A percentile compares a stretch with the other conserved stretches of the same genome.
Evolutionary conservation across 805 yeast species (phyloP).

Genomic region (Suhomyces sp.): DNA sequence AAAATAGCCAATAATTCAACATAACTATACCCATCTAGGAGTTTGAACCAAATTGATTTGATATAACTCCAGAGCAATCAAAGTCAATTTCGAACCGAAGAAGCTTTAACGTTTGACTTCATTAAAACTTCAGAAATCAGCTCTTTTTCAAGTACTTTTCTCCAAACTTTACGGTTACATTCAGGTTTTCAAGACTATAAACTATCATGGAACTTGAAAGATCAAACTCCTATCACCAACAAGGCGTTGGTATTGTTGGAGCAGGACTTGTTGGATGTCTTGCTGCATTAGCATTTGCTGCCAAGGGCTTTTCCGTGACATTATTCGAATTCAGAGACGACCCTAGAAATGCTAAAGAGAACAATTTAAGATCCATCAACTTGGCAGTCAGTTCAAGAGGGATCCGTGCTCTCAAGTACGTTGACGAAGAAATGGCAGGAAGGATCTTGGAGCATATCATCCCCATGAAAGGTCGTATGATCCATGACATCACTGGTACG

Average conservation of each 20-base stretch:
- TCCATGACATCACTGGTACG: conserved; percentile 64
- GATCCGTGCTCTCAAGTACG: conserved; percentile 60
- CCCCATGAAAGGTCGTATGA: conserved; percentile 90
- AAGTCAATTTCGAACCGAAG: too few species aligned
- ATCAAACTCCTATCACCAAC: conserved; percentile 7
- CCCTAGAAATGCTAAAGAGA: conserved; percentile 45
- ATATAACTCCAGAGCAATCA: too few species aligned
- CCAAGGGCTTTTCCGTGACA: conserved; percentile 69
- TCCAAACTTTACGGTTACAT: background rate
- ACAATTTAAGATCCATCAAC: conserved; percentile 68
- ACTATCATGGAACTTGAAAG: conserved; percentile 2
- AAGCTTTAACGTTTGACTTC: too few species aligned
- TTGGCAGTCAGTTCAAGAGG: conserved; percentile 89
- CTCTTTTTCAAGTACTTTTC: too few species aligned
- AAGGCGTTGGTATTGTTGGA: conserved; percentile 63
- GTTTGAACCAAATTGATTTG: too few species aligned
- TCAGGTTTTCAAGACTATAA: too few species aligned
- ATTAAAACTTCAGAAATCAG: too few species aligned
- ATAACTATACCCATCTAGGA: too few species aligned
- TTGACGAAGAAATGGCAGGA: conserved; percentile 58
- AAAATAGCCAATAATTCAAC: too few species aligned
- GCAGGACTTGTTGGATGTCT: conserved; percentile 90
- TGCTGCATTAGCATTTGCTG: conserved; percentile 75
- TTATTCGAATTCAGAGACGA: conserved; percentile 73
- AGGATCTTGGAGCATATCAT: conserved; percentile 59